These are phyloP conservation scores for Globisporangium carolinianum DNA, from an alignment of 352 stramenopile species.

Conservation along the genomic window DNA sequence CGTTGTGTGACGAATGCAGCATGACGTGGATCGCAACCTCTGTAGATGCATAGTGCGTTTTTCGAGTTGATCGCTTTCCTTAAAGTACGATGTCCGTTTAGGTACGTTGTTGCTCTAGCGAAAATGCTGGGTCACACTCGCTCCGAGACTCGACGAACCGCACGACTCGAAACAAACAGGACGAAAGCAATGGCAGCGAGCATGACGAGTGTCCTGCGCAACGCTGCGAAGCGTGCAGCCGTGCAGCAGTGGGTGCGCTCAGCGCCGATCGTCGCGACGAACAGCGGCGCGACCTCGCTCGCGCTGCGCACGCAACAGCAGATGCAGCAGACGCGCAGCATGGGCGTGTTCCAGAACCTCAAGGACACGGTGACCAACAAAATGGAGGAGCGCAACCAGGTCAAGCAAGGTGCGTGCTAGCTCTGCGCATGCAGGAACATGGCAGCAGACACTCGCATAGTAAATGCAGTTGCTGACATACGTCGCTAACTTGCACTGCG, in stretches of 20 bases:
- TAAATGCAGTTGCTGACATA: neutral
- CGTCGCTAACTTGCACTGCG: neutral
- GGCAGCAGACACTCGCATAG: neutral
- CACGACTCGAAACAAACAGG: neutral
- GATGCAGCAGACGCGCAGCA: constrained; percentile 38
- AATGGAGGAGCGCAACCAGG: constrained; percentile 75
- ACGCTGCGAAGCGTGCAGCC: constrained; percentile 23
- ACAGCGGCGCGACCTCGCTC: constrained; percentile 1
- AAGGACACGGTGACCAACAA: constrained; percentile 67
- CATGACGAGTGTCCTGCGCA: constrained; percentile 19
- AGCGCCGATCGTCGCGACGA: constrained; percentile 6
- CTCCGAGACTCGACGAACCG: neutral
- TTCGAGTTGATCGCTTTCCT: too few relatives aligned
- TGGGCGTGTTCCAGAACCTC: constrained; percentile 71
- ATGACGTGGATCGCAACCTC: too few relatives aligned
- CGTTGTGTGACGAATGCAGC: too few relatives aligned
- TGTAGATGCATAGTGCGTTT: too few relatives aligned
- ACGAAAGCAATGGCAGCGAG: constrained; percentile 13
- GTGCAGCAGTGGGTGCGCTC: constrained; percentile 19
- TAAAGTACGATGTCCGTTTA: neutral
- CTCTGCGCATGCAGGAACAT: neutral
- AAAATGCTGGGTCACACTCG: neutral
- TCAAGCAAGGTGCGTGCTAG: constrained; percentile 51
- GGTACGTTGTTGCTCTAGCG: neutral
- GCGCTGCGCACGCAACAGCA: neutral